Evolutionary conservation across 2,329 filamentous ascomycete species (phyloP).

Genomic region (Pseudogymnoascus sp.): DNA sequence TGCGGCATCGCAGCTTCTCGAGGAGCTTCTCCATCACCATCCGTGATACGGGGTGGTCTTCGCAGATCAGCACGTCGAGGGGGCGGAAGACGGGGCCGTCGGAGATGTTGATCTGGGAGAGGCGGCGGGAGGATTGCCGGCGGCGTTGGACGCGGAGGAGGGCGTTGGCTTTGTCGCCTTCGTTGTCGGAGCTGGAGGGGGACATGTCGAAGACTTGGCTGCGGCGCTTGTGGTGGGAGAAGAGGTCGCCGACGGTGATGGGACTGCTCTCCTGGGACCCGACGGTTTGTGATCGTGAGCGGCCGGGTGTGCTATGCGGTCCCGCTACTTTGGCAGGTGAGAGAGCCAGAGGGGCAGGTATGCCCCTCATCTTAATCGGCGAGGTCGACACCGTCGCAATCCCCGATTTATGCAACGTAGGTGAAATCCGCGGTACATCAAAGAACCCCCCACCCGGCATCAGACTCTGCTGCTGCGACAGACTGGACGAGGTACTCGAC

Average conservation of each 20-base stretch:
- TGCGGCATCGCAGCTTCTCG: constrained; percentile 90
- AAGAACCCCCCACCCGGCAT: constrained; percentile 59
- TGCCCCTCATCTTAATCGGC: constrained; percentile 46
- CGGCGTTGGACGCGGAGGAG: constrained; percentile 85
- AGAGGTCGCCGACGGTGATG: constrained; percentile 54
- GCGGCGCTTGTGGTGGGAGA: constrained; percentile 75
- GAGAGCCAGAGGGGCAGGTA: constrained; percentile 39
- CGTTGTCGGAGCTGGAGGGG: constrained; percentile 94
- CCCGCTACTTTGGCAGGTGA: constrained; percentile 62
- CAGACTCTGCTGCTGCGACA: constrained; percentile 67
- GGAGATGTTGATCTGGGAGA: constrained; percentile 82
- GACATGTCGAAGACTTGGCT: constrained; percentile 96
- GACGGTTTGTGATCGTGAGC: constrained; percentile 82
- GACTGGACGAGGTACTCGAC: constrained; percentile 76
- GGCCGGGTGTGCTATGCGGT: constrained; percentile 50
- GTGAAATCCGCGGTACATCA: constrained; percentile 58
- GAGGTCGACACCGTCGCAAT: constrained; percentile 44
- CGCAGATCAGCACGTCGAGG: constrained; percentile 88
- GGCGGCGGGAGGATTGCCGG: constrained; percentile 86
- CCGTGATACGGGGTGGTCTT: constrained; percentile 92
- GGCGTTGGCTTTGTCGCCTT: constrained; percentile 84
- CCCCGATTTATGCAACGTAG: constrained; percentile 51
- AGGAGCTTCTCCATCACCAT: constrained; percentile 98
- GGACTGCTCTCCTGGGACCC: constrained; percentile 88
- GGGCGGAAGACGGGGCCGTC: constrained; percentile 83